These are phyloP conservation scores for Syzygium grande DNA, from an alignment of 345 rosid genomes.

Conservation along the genomic window DNA sequence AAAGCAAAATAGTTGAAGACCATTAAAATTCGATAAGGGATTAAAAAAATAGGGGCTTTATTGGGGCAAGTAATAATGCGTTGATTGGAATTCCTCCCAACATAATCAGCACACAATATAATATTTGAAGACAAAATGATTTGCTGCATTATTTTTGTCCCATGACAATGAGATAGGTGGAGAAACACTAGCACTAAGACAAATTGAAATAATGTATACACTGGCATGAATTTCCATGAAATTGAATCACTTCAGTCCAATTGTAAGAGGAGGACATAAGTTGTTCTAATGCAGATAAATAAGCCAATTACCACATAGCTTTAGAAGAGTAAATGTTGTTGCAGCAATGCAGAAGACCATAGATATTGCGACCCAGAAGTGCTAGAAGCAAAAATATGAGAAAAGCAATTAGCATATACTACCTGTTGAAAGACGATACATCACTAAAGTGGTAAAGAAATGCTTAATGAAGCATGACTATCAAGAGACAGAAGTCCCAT, in stretches of 20 bases:
- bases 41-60: neutral
- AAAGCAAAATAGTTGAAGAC: neutral
- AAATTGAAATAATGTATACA: neutral
- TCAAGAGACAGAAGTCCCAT: neutral
- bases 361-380: conserved; percentile 90
- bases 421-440: conserved; percentile 5
- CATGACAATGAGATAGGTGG: neutral
- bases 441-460: neutral
- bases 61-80: neutral
- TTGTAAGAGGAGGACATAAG: neutral
- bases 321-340: conserved; percentile 76
- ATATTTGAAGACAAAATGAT: neutral
- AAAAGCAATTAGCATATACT: neutral
- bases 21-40: neutral
- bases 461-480: neutral
- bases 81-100: neutral
- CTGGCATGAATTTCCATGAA: neutral
- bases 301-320: conserved; percentile 57
- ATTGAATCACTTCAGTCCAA: neutral
- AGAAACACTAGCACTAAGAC: neutral
- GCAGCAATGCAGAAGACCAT: conserved; percentile 93
- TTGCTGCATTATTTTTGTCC: neutral
- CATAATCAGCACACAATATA: neutral
- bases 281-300: neutral
- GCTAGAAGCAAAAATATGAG: conserved; percentile 39